phyloP scores from a whole-genome alignment of 176 grass and related monocot species.

The Oryza meridionalis region DNA sequence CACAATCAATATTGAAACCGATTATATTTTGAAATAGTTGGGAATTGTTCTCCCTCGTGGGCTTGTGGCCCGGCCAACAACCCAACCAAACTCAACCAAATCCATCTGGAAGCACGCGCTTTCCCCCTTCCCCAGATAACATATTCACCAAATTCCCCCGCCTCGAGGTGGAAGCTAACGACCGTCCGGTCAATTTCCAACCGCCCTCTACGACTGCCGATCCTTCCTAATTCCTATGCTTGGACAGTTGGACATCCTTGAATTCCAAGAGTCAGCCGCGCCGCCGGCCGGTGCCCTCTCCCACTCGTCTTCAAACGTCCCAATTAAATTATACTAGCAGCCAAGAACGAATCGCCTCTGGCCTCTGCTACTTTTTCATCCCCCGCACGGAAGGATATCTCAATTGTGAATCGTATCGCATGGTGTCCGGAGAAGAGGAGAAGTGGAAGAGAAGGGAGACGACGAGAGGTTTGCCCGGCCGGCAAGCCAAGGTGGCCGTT shows the following conservation, averaged over 20 bases:
- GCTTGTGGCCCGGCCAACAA: neutral
- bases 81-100: neutral
- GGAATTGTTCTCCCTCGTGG: neutral
- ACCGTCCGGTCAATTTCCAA: neutral
- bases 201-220: no score
- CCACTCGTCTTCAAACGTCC: neutral
- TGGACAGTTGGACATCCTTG: neutral
- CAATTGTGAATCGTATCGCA: neutral
- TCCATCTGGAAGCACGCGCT: neutral
- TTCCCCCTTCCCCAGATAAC: neutral
- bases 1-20: no score
- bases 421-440: neutral
- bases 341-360: neutral
- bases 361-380: neutral
- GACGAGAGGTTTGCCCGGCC: neutral
- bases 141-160: neutral
- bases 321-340: neutral
- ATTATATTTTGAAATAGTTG: no score
- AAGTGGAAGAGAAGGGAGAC: neutral
- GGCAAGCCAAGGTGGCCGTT: neutral
- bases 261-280: neutral
- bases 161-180: neutral
- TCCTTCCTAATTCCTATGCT: no score
- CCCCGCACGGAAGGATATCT: neutral
- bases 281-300: neutral